Base-by-base conservation (phyloP, 148 eudicot genomes). In the Rhododendron williamsianum region DNA sequence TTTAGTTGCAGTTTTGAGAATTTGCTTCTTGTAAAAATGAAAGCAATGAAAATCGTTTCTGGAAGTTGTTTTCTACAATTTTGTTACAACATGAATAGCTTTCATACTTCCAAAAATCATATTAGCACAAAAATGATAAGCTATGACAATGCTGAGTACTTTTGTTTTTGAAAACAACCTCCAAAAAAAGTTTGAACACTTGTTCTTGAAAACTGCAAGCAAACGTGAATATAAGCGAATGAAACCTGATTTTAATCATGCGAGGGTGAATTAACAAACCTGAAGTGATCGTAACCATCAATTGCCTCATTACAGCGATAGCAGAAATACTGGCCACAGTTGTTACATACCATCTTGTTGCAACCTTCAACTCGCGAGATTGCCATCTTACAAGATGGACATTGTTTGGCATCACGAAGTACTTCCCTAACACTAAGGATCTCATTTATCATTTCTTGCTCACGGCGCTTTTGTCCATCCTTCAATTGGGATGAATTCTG, bases 331-430 rank as follows among this genome's bases (percentile, higher is more conserved):
- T 80, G 81, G 52, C 94, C 96, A 89, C 98, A 97, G 73, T 93
- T 90, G 1, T 89, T 46, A 82, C 99, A 95, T 56, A 90, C 92
- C 94, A 97, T 97, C 90, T 97, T 94, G 85, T 97, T 97, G 92
- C 99, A 97, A 49, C 99, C 99, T 82, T 93, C 98, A 73, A 89
- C 93, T 88, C 92, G 90, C 35, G 98, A 95, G 86, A 97, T 97
- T 60, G 98, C 99, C 90, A 95, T 92, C 87, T 95, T 95, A 87
- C 99, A 97, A 60, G 95, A 87, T 81, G 99, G 98, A 85, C 99
- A 97, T 74, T 90, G 98, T 87, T 93, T 97, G 43, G 99, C 91
- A 88, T 89, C 91, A 58, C 95, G 91, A 30, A 90, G 87, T 58
- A 94, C 90, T 86, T 96, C 98, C 89, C 84, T 91, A 45, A 93